Evolutionary conservation across 768 basidiomycete species (phyloP), one percentile per base, ranked within the genome.

Genomic region (Xerocomellus dryophilus): DNA sequence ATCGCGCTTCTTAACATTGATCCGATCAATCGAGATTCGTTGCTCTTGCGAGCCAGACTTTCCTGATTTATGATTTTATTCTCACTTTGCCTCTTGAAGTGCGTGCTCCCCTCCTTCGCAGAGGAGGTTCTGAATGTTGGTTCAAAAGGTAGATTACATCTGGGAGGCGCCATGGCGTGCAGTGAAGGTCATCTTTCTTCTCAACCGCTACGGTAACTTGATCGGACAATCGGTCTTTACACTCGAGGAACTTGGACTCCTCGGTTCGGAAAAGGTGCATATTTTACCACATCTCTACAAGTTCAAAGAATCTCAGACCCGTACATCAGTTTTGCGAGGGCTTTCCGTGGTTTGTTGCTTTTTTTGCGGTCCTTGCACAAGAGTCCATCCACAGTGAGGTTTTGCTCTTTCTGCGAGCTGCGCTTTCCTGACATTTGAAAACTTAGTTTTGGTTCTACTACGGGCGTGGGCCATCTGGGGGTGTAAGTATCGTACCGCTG

Each of bases 391-490:
- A 43, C 15, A 29, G 62, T 63, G 38, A 43, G 62, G 23, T 9
- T 48, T 1, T 11, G 1, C 7, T 17, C 14, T n/a, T 18, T 12
- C 0, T 14, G 1, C 5, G 11, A 20, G 14, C 7, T 39, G 15
- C 8, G 14, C 39, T 14, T 20, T 4, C 20, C 25, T 51, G 23
- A 45, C 15, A n/a, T 15, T 23, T 5, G 10, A 23, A 7, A 9
- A 20, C 2, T 8, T 18, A 64, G 62, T 57, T 43, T 53, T 61
- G 25, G 50, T 64, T 14, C 34, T 64, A 35, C 11, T 61, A 17
- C 54, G 62, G 18, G 62, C 50, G 0, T 57, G 62, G 58, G 58
- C 58, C 11, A 50, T 60, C 14, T 63, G 54, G 62, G 54, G 58
- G 10, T 53, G 58, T 27, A 21, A 27, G 10, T n/a, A 23, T 17